These are phyloP conservation scores for Metroxylon sagu DNA, from an alignment of 176 grass and related monocot genomes.

Conservation along the genomic window DNA sequence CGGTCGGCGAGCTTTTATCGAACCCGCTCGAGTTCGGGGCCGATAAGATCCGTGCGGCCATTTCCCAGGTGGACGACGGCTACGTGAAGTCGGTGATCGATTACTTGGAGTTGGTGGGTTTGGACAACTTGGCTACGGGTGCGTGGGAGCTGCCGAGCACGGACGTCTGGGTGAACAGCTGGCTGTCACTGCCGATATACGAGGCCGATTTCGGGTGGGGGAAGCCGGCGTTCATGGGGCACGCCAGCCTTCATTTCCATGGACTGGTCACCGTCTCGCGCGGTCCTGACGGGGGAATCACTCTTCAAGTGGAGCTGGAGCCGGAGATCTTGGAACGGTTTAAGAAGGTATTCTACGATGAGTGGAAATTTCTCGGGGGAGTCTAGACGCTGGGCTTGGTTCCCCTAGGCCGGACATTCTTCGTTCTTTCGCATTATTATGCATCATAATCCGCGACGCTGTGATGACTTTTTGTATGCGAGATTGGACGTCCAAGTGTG, in stretches of 20 bases:
- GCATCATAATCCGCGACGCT: too few relatives aligned
- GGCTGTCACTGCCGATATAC: conserved; percentile 41
- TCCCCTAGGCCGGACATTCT: too few relatives aligned
- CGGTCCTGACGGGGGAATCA: conserved; percentile 31
- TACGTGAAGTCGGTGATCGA: conserved; percentile 36
- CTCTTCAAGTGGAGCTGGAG: conserved; percentile 40
- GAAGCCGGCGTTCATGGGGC: conserved; percentile 37
- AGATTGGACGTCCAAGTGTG: too few relatives aligned
- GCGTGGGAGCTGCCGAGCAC: conserved; percentile 29
- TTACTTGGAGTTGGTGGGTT: conserved; percentile 30
- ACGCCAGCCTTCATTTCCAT: not conserved
- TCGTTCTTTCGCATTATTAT: too few relatives aligned
- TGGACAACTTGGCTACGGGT: conserved; percentile 18
- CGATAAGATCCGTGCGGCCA: conserved; percentile 18
- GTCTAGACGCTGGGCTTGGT: too few relatives aligned
- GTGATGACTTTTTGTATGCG: too few relatives aligned
- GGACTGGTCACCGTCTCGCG: conserved; percentile 53
- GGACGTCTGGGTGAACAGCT: conserved; percentile 53
- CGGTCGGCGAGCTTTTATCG: conserved; percentile 29
- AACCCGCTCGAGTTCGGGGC: conserved; percentile 21
- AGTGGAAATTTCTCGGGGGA: not conserved
- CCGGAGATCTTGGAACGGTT: conserved; percentile 51
- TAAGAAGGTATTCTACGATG: conserved; percentile 38
- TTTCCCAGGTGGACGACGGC: conserved; percentile 28
- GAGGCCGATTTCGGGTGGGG: conserved; percentile 58